phyloP scores from a whole-genome alignment of 2,329 filamentous ascomycete genomes.

The Pleomassaria siparia region DNA sequence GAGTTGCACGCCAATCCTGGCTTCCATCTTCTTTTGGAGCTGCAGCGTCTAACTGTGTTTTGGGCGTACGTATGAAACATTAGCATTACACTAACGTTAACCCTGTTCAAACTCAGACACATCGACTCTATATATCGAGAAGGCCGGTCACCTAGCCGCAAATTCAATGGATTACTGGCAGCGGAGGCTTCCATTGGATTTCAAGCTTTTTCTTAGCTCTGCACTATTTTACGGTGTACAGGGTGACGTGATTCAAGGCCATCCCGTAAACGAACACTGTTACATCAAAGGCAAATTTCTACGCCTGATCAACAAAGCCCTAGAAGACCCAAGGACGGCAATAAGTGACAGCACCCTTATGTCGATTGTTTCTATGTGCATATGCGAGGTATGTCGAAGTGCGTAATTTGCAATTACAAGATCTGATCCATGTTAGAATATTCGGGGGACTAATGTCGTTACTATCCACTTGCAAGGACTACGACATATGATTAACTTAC shows the following conservation, averaged over 20 bases:
- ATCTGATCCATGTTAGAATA: conserved; percentile 10
- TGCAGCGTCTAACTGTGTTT: too few species aligned
- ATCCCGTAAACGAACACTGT: conserved; percentile 7
- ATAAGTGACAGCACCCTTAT: conserved; percentile 16
- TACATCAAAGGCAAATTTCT: conserved; percentile 15
- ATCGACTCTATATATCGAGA: conserved; percentile 7
- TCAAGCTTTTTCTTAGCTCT: conserved; percentile 13
- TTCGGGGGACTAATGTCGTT: conserved; percentile 14
- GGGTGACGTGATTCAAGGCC: conserved; percentile 9
- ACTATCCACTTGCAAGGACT: conserved; percentile 16
- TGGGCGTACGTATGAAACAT: neutral
- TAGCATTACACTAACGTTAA: neutral
- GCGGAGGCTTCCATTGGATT: conserved; percentile 4
- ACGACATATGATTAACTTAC: conserved; percentile 16
- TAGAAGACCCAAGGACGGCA: conserved; percentile 10
- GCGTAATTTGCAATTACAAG: neutral
- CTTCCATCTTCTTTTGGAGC: neutral
- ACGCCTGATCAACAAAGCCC: conserved; percentile 14
- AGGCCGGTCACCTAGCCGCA: conserved; percentile 2
- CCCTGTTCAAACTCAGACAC: conserved; percentile 4
- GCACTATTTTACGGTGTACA: conserved; percentile 16
- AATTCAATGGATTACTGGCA: conserved; percentile 15
- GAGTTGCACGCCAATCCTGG: neutral
- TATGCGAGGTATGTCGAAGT: conserved; percentile 18
- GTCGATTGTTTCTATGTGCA: conserved; percentile 14